Percentiles rank a stretch among this genome's conserved stretches.
Evolutionary conservation across 2,329 filamentous ascomycete genomes (phyloP).

Genomic region (Diaporthe sp.): DNA sequence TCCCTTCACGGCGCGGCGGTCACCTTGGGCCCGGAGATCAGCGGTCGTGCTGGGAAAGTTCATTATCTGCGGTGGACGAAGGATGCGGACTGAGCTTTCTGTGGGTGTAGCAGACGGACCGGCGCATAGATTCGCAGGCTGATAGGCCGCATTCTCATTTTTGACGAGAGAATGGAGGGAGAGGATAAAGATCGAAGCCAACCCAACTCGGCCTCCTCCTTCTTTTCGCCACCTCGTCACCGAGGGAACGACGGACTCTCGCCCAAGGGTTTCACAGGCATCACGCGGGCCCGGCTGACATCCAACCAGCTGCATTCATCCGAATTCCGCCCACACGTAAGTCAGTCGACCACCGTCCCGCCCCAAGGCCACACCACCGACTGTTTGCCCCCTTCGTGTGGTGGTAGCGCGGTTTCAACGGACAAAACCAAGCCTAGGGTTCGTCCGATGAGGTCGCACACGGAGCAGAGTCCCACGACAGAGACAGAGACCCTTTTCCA

Average conservation of each 20-base stretch:
- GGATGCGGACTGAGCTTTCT: background rate
- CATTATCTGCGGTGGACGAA: background rate
- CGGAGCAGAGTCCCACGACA: background rate
- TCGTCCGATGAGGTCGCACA: background rate
- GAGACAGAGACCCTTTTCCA: no score
- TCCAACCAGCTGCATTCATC: background rate
- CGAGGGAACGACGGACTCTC: background rate
- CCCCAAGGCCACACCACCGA: background rate
- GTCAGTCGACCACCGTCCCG: background rate
- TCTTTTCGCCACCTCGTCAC: background rate
- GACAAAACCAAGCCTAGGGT: slow-evolving; percentile 11
- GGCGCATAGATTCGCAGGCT: background rate
- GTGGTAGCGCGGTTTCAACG: slow-evolving; percentile 23
- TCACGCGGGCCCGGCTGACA: background rate
- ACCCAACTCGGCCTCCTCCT: background rate
- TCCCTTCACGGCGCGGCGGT: background rate
- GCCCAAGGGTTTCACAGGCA: slow-evolving; percentile 4
- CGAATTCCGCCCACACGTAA: slow-evolving; percentile 3
- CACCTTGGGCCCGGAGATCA: background rate
- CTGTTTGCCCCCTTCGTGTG: slow-evolving; percentile 9
- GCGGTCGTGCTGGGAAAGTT: background rate
- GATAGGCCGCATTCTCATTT: background rate
- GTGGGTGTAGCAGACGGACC: background rate
- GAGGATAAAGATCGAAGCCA: background rate
- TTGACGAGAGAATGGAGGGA: background rate